phyloP scores from a whole-genome alignment of 768 basidiomycete genomes.

The Amanita exitialis region DNA sequence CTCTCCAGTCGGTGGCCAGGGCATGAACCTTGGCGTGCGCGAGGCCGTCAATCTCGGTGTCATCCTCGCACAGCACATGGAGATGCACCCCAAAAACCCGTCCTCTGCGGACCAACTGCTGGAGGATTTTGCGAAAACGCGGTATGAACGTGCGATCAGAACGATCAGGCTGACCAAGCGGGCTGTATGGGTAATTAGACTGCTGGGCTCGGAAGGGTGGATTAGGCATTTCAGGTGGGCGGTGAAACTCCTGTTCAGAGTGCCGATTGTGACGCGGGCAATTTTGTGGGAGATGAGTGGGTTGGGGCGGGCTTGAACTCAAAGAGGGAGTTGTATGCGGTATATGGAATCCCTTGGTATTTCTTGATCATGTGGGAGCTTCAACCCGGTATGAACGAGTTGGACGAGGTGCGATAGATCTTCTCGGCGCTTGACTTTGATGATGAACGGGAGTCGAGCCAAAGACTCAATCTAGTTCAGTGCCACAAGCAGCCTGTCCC shows the following conservation, averaged over 20 bases:
- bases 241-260: neutral
- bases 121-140: conserved; percentile 21
- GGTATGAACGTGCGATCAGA: conserved; percentile 26
- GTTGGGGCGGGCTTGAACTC: conserved; percentile 7
- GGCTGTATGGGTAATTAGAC: conserved; percentile 9
- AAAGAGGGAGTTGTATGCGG: neutral
- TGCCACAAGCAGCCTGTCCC: too few species aligned
- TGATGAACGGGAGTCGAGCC: too few species aligned
- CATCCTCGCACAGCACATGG: conserved; percentile 23
- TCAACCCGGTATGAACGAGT: too few species aligned
- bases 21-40: conserved; percentile 48
- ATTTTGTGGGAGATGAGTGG: conserved; percentile 20
- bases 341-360: too few species aligned
- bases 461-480: too few species aligned
- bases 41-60: conserved; percentile 38
- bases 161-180: conserved; percentile 31
- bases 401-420: too few species aligned
- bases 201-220: neutral
- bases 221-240: neutral
- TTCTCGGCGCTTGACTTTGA: too few species aligned
- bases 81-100: conserved; percentile 8
- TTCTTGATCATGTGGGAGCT: too few species aligned
- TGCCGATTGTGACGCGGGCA: conserved; percentile 10
- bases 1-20: conserved; percentile 44
- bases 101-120: conserved; percentile 22